These are phyloP conservation scores for Pholiota microspora DNA, from an alignment of 768 basidiomycete species.

Conservation along the genomic window DNA sequence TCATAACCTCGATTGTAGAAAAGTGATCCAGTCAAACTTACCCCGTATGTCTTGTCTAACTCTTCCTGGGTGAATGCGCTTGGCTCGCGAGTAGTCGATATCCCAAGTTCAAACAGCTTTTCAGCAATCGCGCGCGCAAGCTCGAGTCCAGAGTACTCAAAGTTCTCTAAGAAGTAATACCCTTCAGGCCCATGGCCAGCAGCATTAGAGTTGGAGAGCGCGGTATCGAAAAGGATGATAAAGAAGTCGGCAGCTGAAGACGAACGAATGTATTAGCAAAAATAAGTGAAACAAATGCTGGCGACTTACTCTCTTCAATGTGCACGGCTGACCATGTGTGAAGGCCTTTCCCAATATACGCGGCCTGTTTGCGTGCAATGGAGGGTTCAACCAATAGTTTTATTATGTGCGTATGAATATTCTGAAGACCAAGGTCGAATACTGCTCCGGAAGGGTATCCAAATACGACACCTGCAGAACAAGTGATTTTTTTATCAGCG, in stretches of 20 bases:
- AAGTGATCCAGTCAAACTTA: constrained; percentile 3
- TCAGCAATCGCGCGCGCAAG: constrained; percentile 16
- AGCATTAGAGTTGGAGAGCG: constrained; percentile 12
- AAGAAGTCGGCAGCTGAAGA: constrained; percentile 20
- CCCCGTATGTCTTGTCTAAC: constrained; percentile 15
- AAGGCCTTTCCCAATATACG: constrained; percentile 20
- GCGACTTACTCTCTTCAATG: constrained; percentile 20
- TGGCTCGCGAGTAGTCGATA: constrained; percentile 11
- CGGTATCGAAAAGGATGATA: constrained; percentile 18
- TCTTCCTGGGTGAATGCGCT: constrained; percentile 22
- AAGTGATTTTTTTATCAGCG: background rate
- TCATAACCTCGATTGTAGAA: background rate
- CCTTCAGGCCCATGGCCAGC: constrained; percentile 22
- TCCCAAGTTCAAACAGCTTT: constrained; percentile 15
- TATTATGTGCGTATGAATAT: constrained; percentile 25
- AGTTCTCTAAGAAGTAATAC: constrained; percentile 23
- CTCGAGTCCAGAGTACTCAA: constrained; percentile 16
- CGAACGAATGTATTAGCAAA: background rate
- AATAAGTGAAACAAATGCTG: too few relatives aligned
- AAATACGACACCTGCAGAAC: constrained; percentile 21
- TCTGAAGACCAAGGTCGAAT: constrained; percentile 26
- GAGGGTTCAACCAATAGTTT: constrained; percentile 20
- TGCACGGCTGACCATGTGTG: constrained; percentile 21
- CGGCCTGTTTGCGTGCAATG: constrained; percentile 19
- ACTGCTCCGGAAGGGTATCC: constrained; percentile 23